Conservation (phyloP, 768 basidiomycete species). For the Boletus sp. region DNA sequence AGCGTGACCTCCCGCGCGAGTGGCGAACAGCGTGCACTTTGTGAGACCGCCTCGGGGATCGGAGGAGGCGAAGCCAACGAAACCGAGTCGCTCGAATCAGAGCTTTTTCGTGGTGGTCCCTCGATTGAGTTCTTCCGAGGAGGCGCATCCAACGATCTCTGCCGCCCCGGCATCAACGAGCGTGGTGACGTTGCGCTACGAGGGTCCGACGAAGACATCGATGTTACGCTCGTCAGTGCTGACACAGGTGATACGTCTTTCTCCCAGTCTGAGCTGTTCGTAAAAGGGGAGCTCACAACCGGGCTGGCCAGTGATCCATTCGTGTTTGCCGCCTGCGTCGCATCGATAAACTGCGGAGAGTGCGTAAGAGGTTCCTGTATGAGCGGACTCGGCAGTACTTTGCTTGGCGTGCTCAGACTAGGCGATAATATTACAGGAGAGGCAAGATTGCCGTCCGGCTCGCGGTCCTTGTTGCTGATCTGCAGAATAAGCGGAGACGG, state of each 20-base stretch:
- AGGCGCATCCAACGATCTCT: constrained; percentile 20
- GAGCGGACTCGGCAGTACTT: constrained; percentile 39
- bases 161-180: constrained; percentile 8
- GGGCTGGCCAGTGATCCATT: constrained; percentile 12
- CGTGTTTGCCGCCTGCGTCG: background rate
- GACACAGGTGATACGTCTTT: constrained; percentile 17
- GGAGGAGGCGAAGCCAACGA: constrained; percentile 41
- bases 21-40: constrained; percentile 22
- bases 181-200: constrained; percentile 11
- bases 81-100: constrained; percentile 32
- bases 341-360: constrained; percentile 5
- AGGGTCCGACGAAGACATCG: constrained; percentile 13
- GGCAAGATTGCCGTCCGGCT: background rate
- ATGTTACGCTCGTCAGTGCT: constrained; percentile 2
- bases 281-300: constrained; percentile 9
- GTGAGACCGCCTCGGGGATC: constrained; percentile 38
- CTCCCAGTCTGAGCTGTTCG: constrained; percentile 15
- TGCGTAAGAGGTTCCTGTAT: constrained; percentile 19
- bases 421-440: constrained; percentile 34
- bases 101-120: constrained; percentile 16
- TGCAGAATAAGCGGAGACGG: constrained; percentile 20
- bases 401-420: constrained; percentile 29
- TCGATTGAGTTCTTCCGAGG: constrained; percentile 20
- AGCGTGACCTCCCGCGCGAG: constrained; percentile 35
- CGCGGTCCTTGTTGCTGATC: constrained; percentile 1